Evolutionary conservation across 768 basidiomycete genomes (phyloP).

Genomic region (Scleroderma citrinum): DNA sequence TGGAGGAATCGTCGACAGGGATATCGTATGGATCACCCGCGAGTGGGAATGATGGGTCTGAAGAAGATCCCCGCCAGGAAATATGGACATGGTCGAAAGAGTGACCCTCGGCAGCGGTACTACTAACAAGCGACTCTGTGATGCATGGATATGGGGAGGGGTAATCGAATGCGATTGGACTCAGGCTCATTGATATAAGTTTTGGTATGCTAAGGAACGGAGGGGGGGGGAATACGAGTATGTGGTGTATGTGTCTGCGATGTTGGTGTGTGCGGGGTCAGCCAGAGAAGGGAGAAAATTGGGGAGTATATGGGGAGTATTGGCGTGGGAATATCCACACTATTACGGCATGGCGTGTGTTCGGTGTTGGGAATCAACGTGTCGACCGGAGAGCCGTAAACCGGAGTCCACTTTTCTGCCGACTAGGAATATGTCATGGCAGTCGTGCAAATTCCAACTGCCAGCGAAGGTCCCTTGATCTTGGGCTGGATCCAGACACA

Average conservation of each 20-base stretch:
- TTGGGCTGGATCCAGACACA: no score
- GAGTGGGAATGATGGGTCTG: background rate
- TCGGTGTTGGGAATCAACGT: no score
- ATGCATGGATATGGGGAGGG: background rate
- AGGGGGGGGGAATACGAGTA: background rate
- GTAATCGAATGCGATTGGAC: slow-evolving; percentile 5
- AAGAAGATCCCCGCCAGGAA: slow-evolving; percentile 11
- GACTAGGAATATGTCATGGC: no score
- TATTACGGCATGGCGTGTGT: no score
- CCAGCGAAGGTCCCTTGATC: no score
- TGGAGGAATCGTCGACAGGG: slow-evolving; percentile 1
- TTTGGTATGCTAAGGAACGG: background rate
- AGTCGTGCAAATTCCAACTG: no score
- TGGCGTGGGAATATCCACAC: background rate
- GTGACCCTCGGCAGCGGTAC: no score
- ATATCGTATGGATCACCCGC: slow-evolving; percentile 1
- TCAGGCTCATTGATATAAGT: slow-evolving; percentile 1
- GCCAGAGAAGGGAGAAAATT: background rate
- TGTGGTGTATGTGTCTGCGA: background rate
- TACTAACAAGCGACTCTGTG: background rate
- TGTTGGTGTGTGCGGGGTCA: background rate
- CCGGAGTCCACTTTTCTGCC: no score
- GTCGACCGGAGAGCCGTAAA: no score
- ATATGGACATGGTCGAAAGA: slow-evolving; percentile 3
- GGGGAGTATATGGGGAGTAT: background rate